Evolutionary conservation across 2,329 filamentous ascomycete species (phyloP), one percentile per base, ranked within the genome.

Genomic region (Stemphylium vesicarium): DNA sequence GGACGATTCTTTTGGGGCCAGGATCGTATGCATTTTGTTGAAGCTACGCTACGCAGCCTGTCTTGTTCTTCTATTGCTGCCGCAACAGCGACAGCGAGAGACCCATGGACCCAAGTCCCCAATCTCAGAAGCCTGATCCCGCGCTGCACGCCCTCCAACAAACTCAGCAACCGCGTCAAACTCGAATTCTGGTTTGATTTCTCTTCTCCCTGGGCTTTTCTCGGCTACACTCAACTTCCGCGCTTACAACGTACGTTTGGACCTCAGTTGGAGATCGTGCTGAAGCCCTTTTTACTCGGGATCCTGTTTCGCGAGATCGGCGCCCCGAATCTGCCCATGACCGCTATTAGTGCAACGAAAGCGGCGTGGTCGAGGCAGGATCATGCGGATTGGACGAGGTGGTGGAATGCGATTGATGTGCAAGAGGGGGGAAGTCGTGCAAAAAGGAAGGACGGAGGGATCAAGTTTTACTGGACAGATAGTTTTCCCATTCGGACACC

Each of bases 171-270:
- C 10, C n/a, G 7, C 5, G 56, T 63, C 1, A 65, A 53, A 31
- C 9, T 75, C 1, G 66, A 74, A 26, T 74, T 74, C 29, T 74
- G 71, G 72, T 74, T 64, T 44, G 72, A 74, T 18, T 75, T 74
- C 46, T 70, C 67, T 40, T 68, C 62, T 33, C 72, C 72, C 0
- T 74, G 72, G 72, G 71, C 70, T 0, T 74, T 72, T 41, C 41
- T 75, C 2, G 72, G 69, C 8, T 74, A 70, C 56, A 70, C 70
- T 1, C 72, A 74, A 32, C 59, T 75, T 1, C 53, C 65, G 3
- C 51, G 70, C 4, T 44, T 75, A 1, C 60, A 69, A 41, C 53
- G 60, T 7, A 63, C 49, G 1, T 75, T 75, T 50, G 68, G 68
- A 0, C 15, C 51, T 0, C 41, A 56, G 1, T 51, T 74, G 6